Percentiles rank a stretch among this genome's conserved stretches.
These are phyloP conservation scores for Didymella pinodella DNA, from an alignment of 2,329 filamentous ascomycete species.

Conservation along the genomic window DNA sequence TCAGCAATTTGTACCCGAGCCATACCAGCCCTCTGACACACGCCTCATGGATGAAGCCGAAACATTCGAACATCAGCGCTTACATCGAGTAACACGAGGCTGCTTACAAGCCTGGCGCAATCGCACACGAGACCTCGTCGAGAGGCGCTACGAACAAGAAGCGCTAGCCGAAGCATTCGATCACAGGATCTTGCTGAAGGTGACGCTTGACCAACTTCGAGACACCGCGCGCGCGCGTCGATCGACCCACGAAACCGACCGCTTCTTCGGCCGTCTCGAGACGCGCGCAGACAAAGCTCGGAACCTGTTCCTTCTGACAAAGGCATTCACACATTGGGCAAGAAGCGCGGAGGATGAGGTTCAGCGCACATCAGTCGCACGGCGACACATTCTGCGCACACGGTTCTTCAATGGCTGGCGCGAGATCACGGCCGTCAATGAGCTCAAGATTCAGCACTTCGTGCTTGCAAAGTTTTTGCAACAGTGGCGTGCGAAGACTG, in stretches of 20 bases:
- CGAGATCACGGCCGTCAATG: constrained; percentile 68
- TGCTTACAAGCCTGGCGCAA: constrained; percentile 59
- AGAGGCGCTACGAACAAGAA: constrained; percentile 38
- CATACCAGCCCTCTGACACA: constrained; percentile 60
- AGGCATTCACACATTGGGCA: constrained; percentile 74
- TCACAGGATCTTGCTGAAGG: constrained; percentile 59
- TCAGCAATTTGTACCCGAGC: constrained; percentile 43
- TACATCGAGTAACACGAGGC: constrained; percentile 36
- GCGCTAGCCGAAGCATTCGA: constrained; percentile 58
- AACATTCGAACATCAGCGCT: constrained; percentile 47
- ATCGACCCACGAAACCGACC: constrained; percentile 57
- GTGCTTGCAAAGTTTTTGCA: constrained; percentile 63
- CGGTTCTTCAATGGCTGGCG: constrained; percentile 75
- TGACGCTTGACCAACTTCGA: constrained; percentile 58
- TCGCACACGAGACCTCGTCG: constrained; percentile 45
- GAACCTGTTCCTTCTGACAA: constrained; percentile 69
- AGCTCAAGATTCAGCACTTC: constrained; percentile 61
- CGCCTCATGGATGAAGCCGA: constrained; percentile 61
- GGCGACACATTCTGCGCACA: constrained; percentile 73
- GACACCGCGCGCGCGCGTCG: constrained; percentile 45
- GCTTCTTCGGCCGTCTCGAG: constrained; percentile 65
- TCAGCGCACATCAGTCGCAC: constrained; percentile 71
- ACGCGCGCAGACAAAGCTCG: constrained; percentile 69
- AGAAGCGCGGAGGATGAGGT: constrained; percentile 70
- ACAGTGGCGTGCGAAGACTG: constrained; percentile 59